Evolutionary conservation across 2,329 filamentous ascomycete genomes (phyloP).

Genomic region (Venturia asperata): DNA sequence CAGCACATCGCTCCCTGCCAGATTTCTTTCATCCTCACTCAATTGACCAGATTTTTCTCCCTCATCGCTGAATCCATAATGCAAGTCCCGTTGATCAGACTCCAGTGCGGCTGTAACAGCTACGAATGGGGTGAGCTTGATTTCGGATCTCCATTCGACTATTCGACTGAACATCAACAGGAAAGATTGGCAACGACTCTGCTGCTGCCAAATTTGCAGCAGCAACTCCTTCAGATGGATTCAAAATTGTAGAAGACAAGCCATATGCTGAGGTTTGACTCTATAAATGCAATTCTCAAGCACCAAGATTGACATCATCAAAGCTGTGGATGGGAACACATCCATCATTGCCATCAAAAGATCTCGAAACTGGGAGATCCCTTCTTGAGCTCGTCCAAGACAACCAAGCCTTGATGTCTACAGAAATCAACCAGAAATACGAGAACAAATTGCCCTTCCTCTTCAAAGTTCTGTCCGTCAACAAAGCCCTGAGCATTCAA

Average conservation of each 20-base stretch:
- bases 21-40: background rate
- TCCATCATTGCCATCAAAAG: conserved; percentile 88
- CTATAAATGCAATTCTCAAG: background rate
- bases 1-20: background rate
- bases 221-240: conserved; percentile 67
- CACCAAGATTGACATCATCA: conserved; percentile 23
- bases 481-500: conserved; percentile 94
- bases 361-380: conserved; percentile 73
- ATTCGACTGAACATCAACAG: conserved; percentile 36
- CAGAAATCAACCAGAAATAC: conserved; percentile 66
- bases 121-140: conserved; percentile 77
- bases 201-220: conserved; percentile 85
- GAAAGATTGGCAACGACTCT: conserved; percentile 81
- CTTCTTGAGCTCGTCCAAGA: conserved; percentile 82
- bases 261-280: conserved; percentile 78
- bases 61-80: conserved; percentile 33
- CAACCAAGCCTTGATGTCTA: conserved; percentile 74
- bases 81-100: conserved; percentile 75
- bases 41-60: background rate
- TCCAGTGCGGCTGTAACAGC: conserved; percentile 78
- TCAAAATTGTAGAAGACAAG: conserved; percentile 75
- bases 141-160: conserved; percentile 20
- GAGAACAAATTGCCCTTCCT: conserved; percentile 83
- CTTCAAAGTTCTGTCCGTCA: conserved; percentile 95
- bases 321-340: conserved; percentile 99